Evolutionary conservation across 2,329 filamentous ascomycete genomes (phyloP).

Genomic region (Fusarium staphyleae): DNA sequence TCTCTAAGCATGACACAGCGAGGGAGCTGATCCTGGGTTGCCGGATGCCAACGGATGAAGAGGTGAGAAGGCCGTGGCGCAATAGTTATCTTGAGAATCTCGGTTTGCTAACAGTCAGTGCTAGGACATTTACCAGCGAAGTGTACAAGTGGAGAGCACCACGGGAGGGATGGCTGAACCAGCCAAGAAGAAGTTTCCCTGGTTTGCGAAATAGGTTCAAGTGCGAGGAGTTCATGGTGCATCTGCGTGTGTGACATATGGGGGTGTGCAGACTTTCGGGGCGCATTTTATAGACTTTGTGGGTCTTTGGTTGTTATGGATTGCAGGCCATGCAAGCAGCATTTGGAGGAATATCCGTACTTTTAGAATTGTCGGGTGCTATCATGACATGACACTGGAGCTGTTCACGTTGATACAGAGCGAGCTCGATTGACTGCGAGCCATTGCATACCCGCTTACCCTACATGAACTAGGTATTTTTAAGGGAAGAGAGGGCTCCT

Average conservation of each 20-base stretch:
- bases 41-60: constrained; percentile 83
- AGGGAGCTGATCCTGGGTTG: constrained; percentile 82
- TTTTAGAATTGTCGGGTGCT: constrained; percentile 16
- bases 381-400: constrained; percentile 9
- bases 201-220: constrained; percentile 61
- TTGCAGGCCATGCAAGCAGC: constrained; percentile 16
- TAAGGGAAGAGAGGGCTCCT: background rate
- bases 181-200: constrained; percentile 70
- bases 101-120: constrained; percentile 34
- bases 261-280: constrained; percentile 17
- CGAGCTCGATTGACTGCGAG: background rate
- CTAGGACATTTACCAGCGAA: constrained; percentile 71
- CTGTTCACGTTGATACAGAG: constrained; percentile 8
- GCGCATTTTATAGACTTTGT: constrained; percentile 36
- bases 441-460: background rate
- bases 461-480: background rate
- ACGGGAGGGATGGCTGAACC: constrained; percentile 55
- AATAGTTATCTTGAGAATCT: background rate
- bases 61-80: constrained; percentile 66
- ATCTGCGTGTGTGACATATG: constrained; percentile 15
- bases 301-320: constrained; percentile 19
- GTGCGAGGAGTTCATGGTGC: constrained; percentile 40
- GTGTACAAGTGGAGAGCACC: constrained; percentile 63
- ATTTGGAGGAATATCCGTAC: constrained; percentile 13
- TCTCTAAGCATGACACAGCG: constrained; percentile 73